Conservation (phyloP, 2,329 filamentous ascomycete genomes). For the Gnomoniopsis sp. region DNA sequence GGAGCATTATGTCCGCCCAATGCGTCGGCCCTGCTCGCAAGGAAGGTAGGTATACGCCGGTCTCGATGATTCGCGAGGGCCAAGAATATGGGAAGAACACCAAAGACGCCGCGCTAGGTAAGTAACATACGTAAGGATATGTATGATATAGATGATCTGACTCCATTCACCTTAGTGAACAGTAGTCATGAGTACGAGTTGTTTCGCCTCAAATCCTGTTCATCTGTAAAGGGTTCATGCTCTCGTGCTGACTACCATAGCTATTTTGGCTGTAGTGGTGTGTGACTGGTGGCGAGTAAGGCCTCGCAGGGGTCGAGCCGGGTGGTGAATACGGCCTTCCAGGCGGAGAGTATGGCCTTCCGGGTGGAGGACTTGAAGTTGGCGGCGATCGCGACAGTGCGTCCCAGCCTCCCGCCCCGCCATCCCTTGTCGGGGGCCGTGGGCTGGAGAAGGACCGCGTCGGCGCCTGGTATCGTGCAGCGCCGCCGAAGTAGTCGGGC, state of each 20-base stretch:
- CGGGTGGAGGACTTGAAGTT: no score
- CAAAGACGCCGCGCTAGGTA: neutral
- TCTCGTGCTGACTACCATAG: conserved; percentile 27
- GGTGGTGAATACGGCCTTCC: no score
- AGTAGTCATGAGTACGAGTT: neutral
- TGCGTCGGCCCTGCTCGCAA: neutral
- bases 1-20: no score
- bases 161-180: neutral
- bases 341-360: no score
- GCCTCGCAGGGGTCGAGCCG: neutral
- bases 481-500: conserved; percentile 54
- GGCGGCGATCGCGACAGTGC: conserved; percentile 25
- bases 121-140: neutral
- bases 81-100: neutral
- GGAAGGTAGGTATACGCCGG: neutral
- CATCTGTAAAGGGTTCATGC: conserved; percentile 54
- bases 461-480: conserved; percentile 53
- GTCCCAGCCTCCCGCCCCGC: conserved; percentile 33
- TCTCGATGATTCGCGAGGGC: neutral
- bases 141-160: neutral
- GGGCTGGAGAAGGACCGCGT: conserved; percentile 55
- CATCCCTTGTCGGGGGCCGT: conserved; percentile 37
- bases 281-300: conserved; percentile 21
- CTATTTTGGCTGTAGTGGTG: conserved; percentile 21
- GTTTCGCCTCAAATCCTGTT: conserved; percentile 44